Evolutionary conservation across 169 alveolate genomes (phyloP).

Genomic region (Plasmodium ovale): DNA sequence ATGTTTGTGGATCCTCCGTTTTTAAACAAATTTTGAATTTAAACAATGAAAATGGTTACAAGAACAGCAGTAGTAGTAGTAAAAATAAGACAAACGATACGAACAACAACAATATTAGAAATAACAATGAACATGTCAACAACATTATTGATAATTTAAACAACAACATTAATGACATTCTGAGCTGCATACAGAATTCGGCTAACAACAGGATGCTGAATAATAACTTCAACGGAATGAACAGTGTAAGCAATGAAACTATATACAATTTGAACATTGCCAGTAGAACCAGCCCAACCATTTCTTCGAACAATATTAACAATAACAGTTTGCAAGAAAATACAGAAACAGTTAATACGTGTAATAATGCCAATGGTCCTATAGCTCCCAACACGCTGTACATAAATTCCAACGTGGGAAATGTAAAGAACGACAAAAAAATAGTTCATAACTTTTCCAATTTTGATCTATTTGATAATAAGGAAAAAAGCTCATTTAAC

Average conservation of each 20-base stretch:
- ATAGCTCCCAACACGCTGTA: constrained; percentile 12
- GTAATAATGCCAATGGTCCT: constrained; percentile 13
- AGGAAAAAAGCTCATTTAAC: constrained; percentile 25
- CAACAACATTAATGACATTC: constrained; percentile 53
- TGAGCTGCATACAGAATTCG: constrained; percentile 62
- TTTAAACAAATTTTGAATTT: constrained; percentile 45
- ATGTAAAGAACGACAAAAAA: constrained; percentile 24
- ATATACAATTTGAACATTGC: constrained; percentile 58
- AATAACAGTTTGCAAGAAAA: constrained; percentile 50
- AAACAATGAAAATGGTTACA: constrained; percentile 15
- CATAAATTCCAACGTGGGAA: constrained; percentile 15
- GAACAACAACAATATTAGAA: constrained; percentile 35
- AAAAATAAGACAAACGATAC: constrained; percentile 39
- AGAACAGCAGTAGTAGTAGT: constrained; percentile 3
- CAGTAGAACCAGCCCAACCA: constrained; percentile 36
- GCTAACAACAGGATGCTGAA: constrained; percentile 40
- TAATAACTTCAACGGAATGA: constrained; percentile 40
- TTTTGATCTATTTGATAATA: constrained; percentile 61
- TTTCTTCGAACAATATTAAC: constrained; percentile 46
- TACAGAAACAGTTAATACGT: constrained; percentile 44
- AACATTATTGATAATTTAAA: constrained; percentile 58
- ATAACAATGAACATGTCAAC: constrained; percentile 61
- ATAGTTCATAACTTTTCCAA: constrained; percentile 7
- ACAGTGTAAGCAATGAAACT: constrained; percentile 67
- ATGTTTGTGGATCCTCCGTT: constrained; percentile 58